Evolutionary conservation across 345 rosid species (phyloP), one percentile per base, ranked within the genome.

Genomic region (Ailanthus altissimus): DNA sequence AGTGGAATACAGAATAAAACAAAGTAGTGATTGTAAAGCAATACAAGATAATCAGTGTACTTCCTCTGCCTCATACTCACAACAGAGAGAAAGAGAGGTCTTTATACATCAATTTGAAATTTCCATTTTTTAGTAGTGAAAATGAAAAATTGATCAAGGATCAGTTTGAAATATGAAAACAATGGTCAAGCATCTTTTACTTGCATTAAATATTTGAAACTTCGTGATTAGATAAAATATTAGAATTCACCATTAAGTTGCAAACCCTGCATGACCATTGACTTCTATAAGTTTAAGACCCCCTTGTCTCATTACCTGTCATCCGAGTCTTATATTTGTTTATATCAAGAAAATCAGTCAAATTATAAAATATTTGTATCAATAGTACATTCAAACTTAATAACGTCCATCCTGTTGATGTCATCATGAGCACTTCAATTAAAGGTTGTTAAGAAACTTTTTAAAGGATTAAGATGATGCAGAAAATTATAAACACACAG

Each of bases 1-100:
- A 77, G 72, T 71, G 16, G 70, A 16, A 71, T 23, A 21, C 9
- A 69, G 20, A n/a, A 8, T 40, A 21, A 12, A 65, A 65, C 69
- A 42, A 42, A 65, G 26, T 40, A 43, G 40, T 42, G 46, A 21
- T 10, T 40, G 28, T 65, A 42, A 67, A 25, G 56, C 1, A 46
- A 67, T 16, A 67, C 25, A 45, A 67, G 50, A 46, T 18, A 23
- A 67, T 45, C 12, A 67, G 0, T 8, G 28, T 23, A 8, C 36
- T 46, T 67, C 71, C 54, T 67, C 26, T 10, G 53, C 72, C 23
- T 36, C 18, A 25, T 26, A 6, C 11, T 23, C 40, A 45, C 53
- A 67, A 47, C 3, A 46, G 50, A 45, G 56, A 67, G 28, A 65
- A 12, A 8, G 14, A 64, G 23, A 40, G 69, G 38, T 20, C 45